Evolutionary conservation across 192 early-diverging fungal species (phyloP).

Genomic region (Linderina pennispora): DNA sequence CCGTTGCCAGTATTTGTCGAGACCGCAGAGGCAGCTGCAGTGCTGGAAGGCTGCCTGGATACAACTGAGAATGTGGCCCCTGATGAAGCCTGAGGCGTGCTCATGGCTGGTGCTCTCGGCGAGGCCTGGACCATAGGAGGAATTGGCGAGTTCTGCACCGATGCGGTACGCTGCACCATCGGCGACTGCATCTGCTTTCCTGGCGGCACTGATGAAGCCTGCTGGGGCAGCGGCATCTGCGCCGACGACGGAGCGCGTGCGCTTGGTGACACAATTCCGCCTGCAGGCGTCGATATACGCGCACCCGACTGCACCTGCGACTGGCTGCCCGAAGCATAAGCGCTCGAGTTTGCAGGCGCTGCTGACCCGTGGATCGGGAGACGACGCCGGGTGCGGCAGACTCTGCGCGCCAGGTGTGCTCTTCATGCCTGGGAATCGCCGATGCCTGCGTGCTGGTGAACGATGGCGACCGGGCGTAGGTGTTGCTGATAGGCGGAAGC

Average conservation of each 20-base stretch:
- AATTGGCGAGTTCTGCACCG: constrained; percentile 26
- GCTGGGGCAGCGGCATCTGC: constrained; percentile 33
- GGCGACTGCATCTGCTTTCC: constrained; percentile 29
- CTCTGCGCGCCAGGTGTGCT: constrained; percentile 8
- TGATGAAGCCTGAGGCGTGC: neutral
- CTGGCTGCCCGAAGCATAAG: constrained; percentile 13
- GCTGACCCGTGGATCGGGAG: constrained; percentile 19
- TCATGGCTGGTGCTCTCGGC: constrained; percentile 6
- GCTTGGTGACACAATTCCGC: constrained; percentile 33
- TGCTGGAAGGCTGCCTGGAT: neutral
- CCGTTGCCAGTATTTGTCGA: no score
- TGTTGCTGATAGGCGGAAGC: constrained; percentile 23
- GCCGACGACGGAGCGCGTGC: constrained; percentile 18
- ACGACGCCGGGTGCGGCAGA: constrained; percentile 17
- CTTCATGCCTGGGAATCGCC: constrained; percentile 25
- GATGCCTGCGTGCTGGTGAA: constrained; percentile 16
- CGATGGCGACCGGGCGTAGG: constrained; percentile 37
- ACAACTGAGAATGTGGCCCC: neutral
- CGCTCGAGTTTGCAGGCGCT: neutral
- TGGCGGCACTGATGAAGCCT: constrained; percentile 35
- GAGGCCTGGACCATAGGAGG: constrained; percentile 15
- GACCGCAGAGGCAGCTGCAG: no score
- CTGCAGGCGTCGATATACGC: no score
- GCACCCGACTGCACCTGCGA: constrained; percentile 7
- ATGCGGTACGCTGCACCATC: constrained; percentile 23